Evolutionary conservation across 495 filamentous ascomycete genomes (phyloP).

Genomic region (Aspergillus incahuasiensis): DNA sequence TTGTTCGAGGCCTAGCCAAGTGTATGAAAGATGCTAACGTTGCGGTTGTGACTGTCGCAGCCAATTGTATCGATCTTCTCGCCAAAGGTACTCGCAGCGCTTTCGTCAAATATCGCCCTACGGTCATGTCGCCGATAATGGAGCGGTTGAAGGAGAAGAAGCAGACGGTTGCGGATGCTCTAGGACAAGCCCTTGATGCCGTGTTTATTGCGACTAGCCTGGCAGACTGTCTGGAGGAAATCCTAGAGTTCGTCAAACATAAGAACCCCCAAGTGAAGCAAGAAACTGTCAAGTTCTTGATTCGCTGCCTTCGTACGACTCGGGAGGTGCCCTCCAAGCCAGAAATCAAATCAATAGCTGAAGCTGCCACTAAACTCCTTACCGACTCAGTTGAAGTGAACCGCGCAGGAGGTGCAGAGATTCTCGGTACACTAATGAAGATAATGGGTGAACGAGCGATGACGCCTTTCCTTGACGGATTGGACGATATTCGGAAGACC

Average conservation of each 20-base stretch:
- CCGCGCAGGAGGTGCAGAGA: conserved; percentile 83
- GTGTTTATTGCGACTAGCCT: conserved; percentile 77
- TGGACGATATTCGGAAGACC: conserved; percentile 92
- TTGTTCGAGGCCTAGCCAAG: conserved; percentile 78
- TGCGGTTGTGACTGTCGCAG: conserved; percentile 86
- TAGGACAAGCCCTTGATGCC: conserved; percentile 79
- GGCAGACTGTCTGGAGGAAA: conserved; percentile 84
- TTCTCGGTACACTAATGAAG: conserved; percentile 95
- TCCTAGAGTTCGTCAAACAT: conserved; percentile 75
- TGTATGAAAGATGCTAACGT: conserved; percentile 99
- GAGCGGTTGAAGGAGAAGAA: conserved; percentile 98
- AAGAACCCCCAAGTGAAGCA: conserved; percentile 98
- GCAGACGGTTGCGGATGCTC: conserved; percentile 76
- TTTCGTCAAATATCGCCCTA: conserved; percentile 76
- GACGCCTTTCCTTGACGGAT: conserved; percentile 87
- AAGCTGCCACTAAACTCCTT: conserved; percentile 79
- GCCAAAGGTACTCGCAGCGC: conserved; percentile 78
- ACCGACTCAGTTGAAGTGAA: conserved; percentile 82
- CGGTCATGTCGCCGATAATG: conserved; percentile 79
- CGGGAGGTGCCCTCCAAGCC: conserved; percentile 74
- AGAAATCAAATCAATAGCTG: conserved; percentile 80
- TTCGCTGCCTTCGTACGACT: conserved; percentile 80
- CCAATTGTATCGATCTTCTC: conserved; percentile 88
- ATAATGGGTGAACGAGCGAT: conserved; percentile 97
- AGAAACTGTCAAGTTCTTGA: conserved; percentile 84